phyloP scores from a whole-genome alignment of 257 asterid species.

The Ligustrum vulgare region DNA sequence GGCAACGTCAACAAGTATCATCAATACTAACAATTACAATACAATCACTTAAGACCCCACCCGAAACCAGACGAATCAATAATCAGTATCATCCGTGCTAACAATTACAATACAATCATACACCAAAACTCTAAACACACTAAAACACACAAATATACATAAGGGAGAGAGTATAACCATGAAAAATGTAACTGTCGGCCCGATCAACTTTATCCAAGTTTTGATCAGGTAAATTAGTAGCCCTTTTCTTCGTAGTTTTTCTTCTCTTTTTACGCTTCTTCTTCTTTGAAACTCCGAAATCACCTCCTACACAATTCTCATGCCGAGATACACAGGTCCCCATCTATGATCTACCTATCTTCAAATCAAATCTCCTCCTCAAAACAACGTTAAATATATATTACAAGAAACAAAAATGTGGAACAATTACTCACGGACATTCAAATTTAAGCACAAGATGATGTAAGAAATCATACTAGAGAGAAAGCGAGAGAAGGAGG shows the following conservation, averaged over 20 bases:
- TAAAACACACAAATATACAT: neutral
- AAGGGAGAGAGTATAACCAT: slow-evolving; percentile 38
- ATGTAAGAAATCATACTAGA: slow-evolving; percentile 14
- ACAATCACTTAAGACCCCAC: neutral
- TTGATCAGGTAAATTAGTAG: slow-evolving; percentile 53
- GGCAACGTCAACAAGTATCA: too few relatives aligned
- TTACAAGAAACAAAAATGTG: neutral
- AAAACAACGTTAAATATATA: neutral
- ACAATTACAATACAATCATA: neutral
- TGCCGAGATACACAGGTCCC: slow-evolving; percentile 88
- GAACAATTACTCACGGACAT: slow-evolving; percentile 28
- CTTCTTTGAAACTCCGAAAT: slow-evolving; percentile 38
- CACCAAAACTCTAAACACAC: neutral
- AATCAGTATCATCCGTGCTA: neutral
- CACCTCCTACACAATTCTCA: slow-evolving; percentile 56
- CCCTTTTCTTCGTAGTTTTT: slow-evolving; percentile 45
- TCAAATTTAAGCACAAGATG: neutral
- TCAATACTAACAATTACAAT: too few relatives aligned
- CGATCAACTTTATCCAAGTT: slow-evolving; percentile 66
- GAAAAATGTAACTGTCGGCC: slow-evolving; percentile 46
- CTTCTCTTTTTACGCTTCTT: slow-evolving; percentile 51
- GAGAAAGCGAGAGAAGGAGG: slow-evolving; percentile 39
- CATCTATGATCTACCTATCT: slow-evolving; percentile 40
- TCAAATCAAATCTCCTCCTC: neutral
- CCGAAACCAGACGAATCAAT: neutral